Base-by-base conservation (phyloP, 2,329 filamentous ascomycete genomes). In the Leptodontidium sp. region DNA sequence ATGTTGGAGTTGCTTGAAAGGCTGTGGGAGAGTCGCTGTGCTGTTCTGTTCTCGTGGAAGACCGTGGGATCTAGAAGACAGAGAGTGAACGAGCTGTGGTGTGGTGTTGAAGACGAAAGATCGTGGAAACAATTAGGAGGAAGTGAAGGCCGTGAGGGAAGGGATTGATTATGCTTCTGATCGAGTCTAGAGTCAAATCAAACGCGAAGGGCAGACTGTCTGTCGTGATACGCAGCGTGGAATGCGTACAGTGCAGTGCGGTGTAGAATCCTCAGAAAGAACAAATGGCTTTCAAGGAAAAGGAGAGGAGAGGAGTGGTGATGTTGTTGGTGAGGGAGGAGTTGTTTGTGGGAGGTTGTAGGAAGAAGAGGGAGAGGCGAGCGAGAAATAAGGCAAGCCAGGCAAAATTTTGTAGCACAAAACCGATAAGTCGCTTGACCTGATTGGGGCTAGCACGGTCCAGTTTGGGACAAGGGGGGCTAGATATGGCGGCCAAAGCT, bases 281-380 rank as follows among this genome's bases (percentile, higher is more conserved):
- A 72, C 70, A 66, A 72, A 74, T 69, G 77, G 80, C 80, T 81
- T 83, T 84, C 80, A 82, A 83, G 80, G 80, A 80, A 81, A 81
- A 78, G 75, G 73, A 65, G 72, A 72, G 74, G 71, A 69, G 70
- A 26, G 64, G 64, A 69, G 68, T 49, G 62, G 47, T 58, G 29
- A 67, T 66, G 32, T 65, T 70, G 63, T 57, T 45, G 65, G 58
- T 15, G 58, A 43, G 40, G 58, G 59, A 24, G 57, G 65, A 49
- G 67, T 71, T 70, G 67, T 70, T 65, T 67, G 55, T 59, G 57
- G 62, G 70, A 57, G 49, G 71, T 59, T 38, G 64, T 62, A 55
- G 66, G 61, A 66, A 58, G 68, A 68, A 61, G 70, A 73, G 66
- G 69, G 71, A 72, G 72, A 75, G 70, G 70, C 73, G 24, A 21